These are phyloP conservation scores for Mycena pura DNA, from an alignment of 768 basidiomycete species.

Conservation along the genomic window DNA sequence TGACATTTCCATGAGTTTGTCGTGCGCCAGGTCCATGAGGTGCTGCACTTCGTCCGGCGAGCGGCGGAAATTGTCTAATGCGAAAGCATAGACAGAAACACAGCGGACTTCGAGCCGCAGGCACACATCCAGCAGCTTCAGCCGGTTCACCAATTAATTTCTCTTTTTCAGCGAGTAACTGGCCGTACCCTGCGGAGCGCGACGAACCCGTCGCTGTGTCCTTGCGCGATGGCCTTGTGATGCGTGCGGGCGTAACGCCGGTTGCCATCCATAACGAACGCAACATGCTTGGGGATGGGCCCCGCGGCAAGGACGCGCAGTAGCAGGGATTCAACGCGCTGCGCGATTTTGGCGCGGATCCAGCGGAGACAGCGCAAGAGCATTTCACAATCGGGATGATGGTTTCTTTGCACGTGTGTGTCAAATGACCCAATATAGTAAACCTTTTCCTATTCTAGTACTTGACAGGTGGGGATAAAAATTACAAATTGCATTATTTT, in stretches of 20 bases:
- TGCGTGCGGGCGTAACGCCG: conserved; percentile 82
- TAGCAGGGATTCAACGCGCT: conserved; percentile 52
- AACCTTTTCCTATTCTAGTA: too few relatives aligned
- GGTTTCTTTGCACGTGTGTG: background rate
- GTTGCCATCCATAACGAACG: conserved; percentile 98
- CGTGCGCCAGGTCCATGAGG: conserved; percentile 85
- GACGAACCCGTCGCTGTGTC: conserved; percentile 86
- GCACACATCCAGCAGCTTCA: conserved; percentile 85
- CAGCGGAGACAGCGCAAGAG: conserved; percentile 21
- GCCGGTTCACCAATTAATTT: background rate
- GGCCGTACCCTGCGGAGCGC: conserved; percentile 72
- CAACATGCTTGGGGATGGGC: conserved; percentile 88
- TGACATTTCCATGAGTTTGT: conserved; percentile 79
- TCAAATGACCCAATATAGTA: background rate
- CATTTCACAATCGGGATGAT: conserved; percentile 22
- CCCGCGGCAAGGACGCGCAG: conserved; percentile 77
- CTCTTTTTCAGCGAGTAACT: conserved; percentile 32
- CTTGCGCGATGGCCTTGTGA: conserved; percentile 71
- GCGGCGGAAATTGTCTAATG: conserved; percentile 96
- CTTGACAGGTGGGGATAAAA: background rate
- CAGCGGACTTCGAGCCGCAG: conserved; percentile 78
- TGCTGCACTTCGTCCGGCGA: conserved; percentile 84
- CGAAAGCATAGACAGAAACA: conserved; percentile 96
- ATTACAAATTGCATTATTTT: conserved; percentile 35
- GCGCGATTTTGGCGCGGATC: conserved; percentile 39